A percentile compares a stretch with the other conserved stretches of the same genome.
Conservation (phyloP, 78 protist genomes). For the slime mould (Dictyostelium discoideum) region dicty_2.7 NC_007090.3:3767501-3768000, state of each 20-base stretch:
- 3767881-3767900: constrained; percentile 44
- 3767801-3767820: not conserved
- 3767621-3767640: not conserved
- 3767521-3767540: not conserved
- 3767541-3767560: not conserved
- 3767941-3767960: no score
- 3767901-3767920: constrained; percentile 11
- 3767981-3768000: not conserved
- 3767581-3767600: not conserved
- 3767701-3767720: not conserved
- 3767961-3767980: not conserved
- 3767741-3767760: not conserved
- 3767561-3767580: not conserved
- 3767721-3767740: not conserved
- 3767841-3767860: constrained; percentile 52
- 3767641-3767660: not conserved
- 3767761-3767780: not conserved
- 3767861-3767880: constrained; percentile 33
- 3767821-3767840: not conserved
- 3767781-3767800: not conserved
- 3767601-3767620: not conserved
- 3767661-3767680: not conserved
- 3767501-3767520: not conserved
- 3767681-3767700: not conserved
- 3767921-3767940: not conserved